A percentile compares a stretch with the other conserved stretches of the same genome.
Conservation (phyloP, 345 rosid species). For the Citrus maxima region DNA sequence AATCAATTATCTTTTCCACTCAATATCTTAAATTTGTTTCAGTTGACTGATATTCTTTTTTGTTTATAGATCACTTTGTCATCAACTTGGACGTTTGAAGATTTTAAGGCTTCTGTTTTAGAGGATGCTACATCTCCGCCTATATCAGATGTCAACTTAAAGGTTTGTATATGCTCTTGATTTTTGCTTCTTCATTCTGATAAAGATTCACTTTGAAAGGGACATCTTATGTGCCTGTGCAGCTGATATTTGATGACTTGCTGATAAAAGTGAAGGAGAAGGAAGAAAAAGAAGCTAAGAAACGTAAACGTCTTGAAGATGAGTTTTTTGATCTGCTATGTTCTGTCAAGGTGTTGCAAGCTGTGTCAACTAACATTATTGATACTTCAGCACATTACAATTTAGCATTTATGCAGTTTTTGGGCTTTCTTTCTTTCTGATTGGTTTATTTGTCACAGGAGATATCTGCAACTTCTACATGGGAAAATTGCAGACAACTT, state of each 20-base stretch:
- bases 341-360: constrained; percentile 40
- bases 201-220: not conserved
- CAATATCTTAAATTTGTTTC: constrained; percentile 10
- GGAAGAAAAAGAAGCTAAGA: constrained; percentile 90
- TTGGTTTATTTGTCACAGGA: constrained; percentile 48
- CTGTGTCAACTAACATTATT: constrained; percentile 1
- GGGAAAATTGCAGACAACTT: constrained; percentile 71
- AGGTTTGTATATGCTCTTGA: constrained; percentile 34
- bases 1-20: not conserved
- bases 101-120: constrained; percentile 60
- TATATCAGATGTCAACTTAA: constrained; percentile 59
- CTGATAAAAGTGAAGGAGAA: constrained; percentile 80
- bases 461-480: constrained; percentile 67
- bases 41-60: constrained; percentile 25
- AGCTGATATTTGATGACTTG: constrained; percentile 79
- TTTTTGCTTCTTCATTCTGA: not conserved
- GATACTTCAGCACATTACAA: constrained; percentile 6
- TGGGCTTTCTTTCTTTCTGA: constrained; percentile 21
- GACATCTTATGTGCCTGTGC: constrained; percentile 17
- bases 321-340: constrained; percentile 38
- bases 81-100: constrained; percentile 68
- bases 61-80: constrained; percentile 51
- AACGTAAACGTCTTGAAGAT: constrained; percentile 62
- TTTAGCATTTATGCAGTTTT: constrained; percentile 19
- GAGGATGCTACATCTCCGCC: constrained; percentile 49